Base-by-base conservation (phyloP, 441 rosid species). In the Populus trichocarpa region DNA sequence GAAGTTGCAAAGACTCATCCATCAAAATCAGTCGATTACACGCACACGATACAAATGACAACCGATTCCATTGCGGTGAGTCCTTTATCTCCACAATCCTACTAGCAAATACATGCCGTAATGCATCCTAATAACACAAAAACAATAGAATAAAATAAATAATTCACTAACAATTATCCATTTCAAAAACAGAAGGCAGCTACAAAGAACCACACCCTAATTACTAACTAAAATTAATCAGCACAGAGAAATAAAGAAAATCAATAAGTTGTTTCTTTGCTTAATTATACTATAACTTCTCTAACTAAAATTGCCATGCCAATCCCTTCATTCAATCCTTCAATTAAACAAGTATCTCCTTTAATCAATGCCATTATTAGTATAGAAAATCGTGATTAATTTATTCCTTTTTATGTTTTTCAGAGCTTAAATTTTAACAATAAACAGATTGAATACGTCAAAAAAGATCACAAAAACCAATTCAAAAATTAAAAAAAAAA, bases 1-100 rank as follows among this genome's bases (percentile, higher is more conserved):
- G 99, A 82, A 96, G 99, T 77, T 92, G 98, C 90, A 96, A 85
- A n/a, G 98, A 94, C 82, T 94, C 99, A 75, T 96, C 99, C 99
- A 96, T 96, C 83, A 96, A 77, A 85, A 96, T 86, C 91, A 96
- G 84, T 65, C 91, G 86, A 81, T 96, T 96, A 80, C 93, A 89
- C 0, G 98, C 87, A 81, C 97, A 94, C 0, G 99, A 96, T 70
- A 96, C 91, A 80, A 92, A 91, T 23, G 91, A 85, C 86, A 96
- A 81, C 73, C 91, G 89, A 9, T 90, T 90, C 99, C 99, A 96
- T 81, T 87, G 97, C 0, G 92, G 93, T 23, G 94, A 91, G 79
- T 84, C 89, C 89, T 88, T 89, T 82, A 94, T 92, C 82, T 96
- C 97, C 1, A 87, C 88, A 75, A 96, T 94, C 83, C 99, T 90